Conservation (phyloP, 1,284 basidiomycete species). For the Ganoderma lingzhi region DNA sequence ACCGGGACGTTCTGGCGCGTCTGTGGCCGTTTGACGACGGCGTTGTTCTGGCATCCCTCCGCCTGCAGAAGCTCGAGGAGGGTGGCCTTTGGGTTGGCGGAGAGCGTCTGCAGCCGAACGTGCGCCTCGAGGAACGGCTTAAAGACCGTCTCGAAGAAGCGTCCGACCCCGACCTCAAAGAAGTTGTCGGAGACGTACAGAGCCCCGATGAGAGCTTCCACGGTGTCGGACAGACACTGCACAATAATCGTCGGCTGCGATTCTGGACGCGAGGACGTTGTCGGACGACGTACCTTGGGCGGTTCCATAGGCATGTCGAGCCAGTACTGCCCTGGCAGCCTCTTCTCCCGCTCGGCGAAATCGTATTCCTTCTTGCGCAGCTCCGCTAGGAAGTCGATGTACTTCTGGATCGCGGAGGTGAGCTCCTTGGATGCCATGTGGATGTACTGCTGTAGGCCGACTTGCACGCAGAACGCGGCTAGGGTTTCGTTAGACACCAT, state of each 20-base stretch:
- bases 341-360: constrained; percentile 53
- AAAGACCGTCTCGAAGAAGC: constrained; percentile 70
- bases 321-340: constrained; percentile 77
- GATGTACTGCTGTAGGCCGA: constrained; percentile 69
- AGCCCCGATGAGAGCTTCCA: constrained; percentile 81
- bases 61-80: constrained; percentile 76
- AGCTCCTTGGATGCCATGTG: constrained; percentile 63
- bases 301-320: constrained; percentile 62
- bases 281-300: constrained; percentile 64
- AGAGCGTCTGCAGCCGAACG: constrained; percentile 72
- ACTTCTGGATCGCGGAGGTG: constrained; percentile 57
- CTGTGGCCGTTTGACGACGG: constrained; percentile 53
- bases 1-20: constrained; percentile 20
- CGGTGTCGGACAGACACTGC: constrained; percentile 76
- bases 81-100: constrained; percentile 76
- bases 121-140: constrained; percentile 80
- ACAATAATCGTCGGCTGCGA: neutral
- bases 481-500: constrained; percentile 84
- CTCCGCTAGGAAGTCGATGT: constrained; percentile 56
- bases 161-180: constrained; percentile 62
- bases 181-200: constrained; percentile 79
- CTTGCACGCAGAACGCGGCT: constrained; percentile 75
- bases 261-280: neutral
- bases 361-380: constrained; percentile 59
- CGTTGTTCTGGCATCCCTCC: constrained; percentile 71